Base-by-base conservation (phyloP, 2,329 filamentous ascomycete genomes). In the Aspergillus spinulosporus region DNA sequence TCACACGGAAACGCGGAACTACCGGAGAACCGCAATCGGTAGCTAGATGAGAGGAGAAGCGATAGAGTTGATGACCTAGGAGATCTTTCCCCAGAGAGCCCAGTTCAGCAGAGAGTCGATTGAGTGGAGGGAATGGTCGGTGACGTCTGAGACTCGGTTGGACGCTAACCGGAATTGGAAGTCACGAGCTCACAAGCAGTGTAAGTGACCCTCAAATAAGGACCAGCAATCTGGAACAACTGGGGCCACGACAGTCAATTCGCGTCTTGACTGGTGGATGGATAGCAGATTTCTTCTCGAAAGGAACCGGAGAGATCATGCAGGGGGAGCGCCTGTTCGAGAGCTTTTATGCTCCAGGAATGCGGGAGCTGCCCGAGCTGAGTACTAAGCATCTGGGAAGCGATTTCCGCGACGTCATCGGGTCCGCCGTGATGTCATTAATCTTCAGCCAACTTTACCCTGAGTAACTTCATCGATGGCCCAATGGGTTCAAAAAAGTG, bases 1-100 rank as follows among this genome's bases (percentile, higher is more conserved):
- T 45, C 29, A 52, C 52, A 58, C 64, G 65, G 66, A 62, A 66
- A 63, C 21, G 62, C 67, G 67, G 67, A 69, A 68, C 57, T 4
- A 12, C 11, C 34, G 56, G 52, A 56, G 47, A 52, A 60, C 52
- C 59, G 64, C 62, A 66, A 66, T 49, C 59, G 58, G 50, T 21
- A 39, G 11, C 26, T 29, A 36, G 21, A 29, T 32, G 32, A 32
- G 36, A 47, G 31, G 40, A 52, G 50, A 31, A 43, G 15, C 32
- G 34, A 54, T 28, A 32, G 36, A 47, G 31, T 29, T 40, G 45
- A 49, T 49, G 36, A 40, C 32, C 15, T 15, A 51, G 52, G 5
- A 44, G 47, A 49, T 36, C 31, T 44, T 47, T 47, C 31, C 40
- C 26, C n/a, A 5, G 36, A 32, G 37, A 21, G 21, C 49, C 49